These are phyloP conservation scores for Zalaria sp. DNA, from an alignment of 2,329 filamentous ascomycete genomes.

Conservation along the genomic window DNA sequence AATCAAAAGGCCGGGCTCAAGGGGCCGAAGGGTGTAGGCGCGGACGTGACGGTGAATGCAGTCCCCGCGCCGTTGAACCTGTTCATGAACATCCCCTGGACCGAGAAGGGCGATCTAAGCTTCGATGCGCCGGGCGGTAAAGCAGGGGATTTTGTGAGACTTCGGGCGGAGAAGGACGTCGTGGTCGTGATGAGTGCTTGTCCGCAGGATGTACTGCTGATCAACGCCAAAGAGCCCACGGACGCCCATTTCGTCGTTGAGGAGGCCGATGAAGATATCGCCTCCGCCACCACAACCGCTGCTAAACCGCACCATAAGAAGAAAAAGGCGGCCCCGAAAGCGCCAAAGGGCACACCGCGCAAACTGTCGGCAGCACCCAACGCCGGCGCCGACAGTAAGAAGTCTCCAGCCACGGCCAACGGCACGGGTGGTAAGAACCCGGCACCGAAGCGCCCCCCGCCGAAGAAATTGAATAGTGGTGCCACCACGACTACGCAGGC, in stretches of 20 bases:
- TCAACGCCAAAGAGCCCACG: constrained; percentile 24
- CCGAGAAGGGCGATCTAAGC: constrained; percentile 23
- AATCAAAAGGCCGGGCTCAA: constrained; percentile 32
- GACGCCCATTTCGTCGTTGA: constrained; percentile 30
- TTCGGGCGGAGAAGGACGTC: constrained; percentile 29
- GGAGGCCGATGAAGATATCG: constrained; percentile 8
- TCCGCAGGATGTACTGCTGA: constrained; percentile 29
- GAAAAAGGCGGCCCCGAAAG: background rate
- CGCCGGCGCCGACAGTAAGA: background rate
- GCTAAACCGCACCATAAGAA: background rate
- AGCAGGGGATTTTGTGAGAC: constrained; percentile 27
- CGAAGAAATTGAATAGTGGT: background rate
- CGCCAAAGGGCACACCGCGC: constrained; percentile 3
- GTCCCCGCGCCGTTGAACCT: constrained; percentile 32
- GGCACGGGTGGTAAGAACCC: constrained; percentile 3
- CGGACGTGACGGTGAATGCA: constrained; percentile 33
- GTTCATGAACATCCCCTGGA: constrained; percentile 33
- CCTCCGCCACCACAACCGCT: background rate
- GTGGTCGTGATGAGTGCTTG: constrained; percentile 34
- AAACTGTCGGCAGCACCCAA: constrained; percentile 2
- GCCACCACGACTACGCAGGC: background rate
- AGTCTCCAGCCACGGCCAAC: no score
- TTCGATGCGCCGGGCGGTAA: constrained; percentile 27
- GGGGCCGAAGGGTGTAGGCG: constrained; percentile 30
- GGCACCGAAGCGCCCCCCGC: background rate